Percentiles rank a stretch among this genome's conserved stretches.
phyloP scores from a whole-genome alignment of 352 stramenopile species.

The Globisporangium rhizosaccharum region DNA sequence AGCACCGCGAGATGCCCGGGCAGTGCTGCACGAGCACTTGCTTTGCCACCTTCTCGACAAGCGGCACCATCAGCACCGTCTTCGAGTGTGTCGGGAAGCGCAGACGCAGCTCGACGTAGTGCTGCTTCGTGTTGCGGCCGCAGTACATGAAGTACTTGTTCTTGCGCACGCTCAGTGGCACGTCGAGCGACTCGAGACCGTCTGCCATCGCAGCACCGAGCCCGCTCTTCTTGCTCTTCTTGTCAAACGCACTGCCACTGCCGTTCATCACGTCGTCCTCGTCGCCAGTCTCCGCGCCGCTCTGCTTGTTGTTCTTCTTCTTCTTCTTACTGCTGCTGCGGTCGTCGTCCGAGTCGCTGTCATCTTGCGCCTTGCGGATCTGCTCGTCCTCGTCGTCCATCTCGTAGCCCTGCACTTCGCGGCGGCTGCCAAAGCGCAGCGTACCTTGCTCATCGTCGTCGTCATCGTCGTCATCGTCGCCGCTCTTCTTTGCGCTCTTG shows the following conservation, averaged over 20 bases:
- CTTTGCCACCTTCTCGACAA: constrained; percentile 82
- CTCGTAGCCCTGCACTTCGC: constrained; percentile 84
- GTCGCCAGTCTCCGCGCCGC: constrained; percentile 31
- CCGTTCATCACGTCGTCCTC: constrained; percentile 8
- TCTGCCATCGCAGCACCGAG: constrained; percentile 32
- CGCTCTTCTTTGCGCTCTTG: constrained; percentile 36
- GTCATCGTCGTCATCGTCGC: constrained; percentile 81
- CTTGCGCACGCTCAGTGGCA: constrained; percentile 74
- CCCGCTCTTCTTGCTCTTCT: constrained; percentile 26
- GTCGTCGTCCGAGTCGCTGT: constrained; percentile 61
- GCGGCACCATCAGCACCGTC: constrained; percentile 85
- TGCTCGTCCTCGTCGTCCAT: constrained; percentile 95
- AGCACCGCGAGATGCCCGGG: constrained; percentile 84
- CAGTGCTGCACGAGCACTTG: constrained; percentile 86
- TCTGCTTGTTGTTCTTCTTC: constrained; percentile 32
- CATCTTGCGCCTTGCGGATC: constrained; percentile 54
- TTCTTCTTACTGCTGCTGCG: constrained; percentile 17
- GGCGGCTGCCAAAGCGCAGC: constrained; percentile 70
- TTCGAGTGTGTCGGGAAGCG: constrained; percentile 87
- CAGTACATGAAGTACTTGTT: constrained; percentile 86
- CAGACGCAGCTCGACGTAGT: constrained; percentile 81
- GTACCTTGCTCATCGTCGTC: constrained; percentile 85
- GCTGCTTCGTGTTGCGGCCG: constrained; percentile 69
- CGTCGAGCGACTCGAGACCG: constrained; percentile 68
- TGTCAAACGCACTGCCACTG: not conserved